Percentiles rank a stretch among this genome's conserved stretches.
These are phyloP conservation scores for Candida montana DNA, from an alignment of 805 yeast species.

Conservation along the genomic window DNA sequence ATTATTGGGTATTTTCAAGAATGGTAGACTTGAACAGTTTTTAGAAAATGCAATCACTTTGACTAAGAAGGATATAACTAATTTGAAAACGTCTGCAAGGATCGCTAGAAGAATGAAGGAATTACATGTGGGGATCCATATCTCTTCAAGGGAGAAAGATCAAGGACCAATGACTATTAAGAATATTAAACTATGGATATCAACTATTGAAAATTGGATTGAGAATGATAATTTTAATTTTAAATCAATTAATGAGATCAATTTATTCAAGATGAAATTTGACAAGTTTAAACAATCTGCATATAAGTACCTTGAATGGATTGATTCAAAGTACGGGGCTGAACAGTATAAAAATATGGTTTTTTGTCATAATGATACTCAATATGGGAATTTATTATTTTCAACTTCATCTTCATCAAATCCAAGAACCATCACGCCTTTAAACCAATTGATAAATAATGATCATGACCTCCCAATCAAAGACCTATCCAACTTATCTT, in stretches of 20 bases:
- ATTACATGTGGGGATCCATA: slow-evolving; percentile 71
- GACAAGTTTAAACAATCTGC: slow-evolving; percentile 44
- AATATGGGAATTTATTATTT: slow-evolving; percentile 86
- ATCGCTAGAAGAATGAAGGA: slow-evolving; percentile 97
- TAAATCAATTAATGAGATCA: slow-evolving; percentile 25
- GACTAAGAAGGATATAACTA: slow-evolving; percentile 66
- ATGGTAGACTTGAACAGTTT: slow-evolving; percentile 93
- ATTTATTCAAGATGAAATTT: slow-evolving; percentile 43
- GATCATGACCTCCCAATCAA: slow-evolving; percentile 8
- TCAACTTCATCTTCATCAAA: too few species aligned
- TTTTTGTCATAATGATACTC: slow-evolving; percentile 95
- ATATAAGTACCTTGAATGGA: slow-evolving; percentile 54
- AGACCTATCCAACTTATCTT: slow-evolving; percentile 19
- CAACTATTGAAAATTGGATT: slow-evolving; percentile 39
- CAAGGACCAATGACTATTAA: slow-evolving; percentile 68
- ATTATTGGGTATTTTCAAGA: slow-evolving; percentile 80
- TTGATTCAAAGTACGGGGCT: slow-evolving; percentile 42
- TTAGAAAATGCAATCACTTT: slow-evolving; percentile 78
- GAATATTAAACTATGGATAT: slow-evolving; percentile 67
- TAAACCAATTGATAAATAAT: too few species aligned
- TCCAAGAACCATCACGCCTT: too few species aligned
- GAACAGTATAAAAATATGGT: slow-evolving; percentile 47
- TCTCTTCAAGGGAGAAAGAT: slow-evolving; percentile 50
- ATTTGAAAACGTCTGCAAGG: slow-evolving; percentile 69
- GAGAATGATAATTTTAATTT: slow-evolving; percentile 30